A percentile compares a stretch with the other conserved stretches of the same genome.
These are phyloP conservation scores for Eutrema japonicum DNA, from an alignment of 345 rosid species.

Conservation along the genomic window DNA sequence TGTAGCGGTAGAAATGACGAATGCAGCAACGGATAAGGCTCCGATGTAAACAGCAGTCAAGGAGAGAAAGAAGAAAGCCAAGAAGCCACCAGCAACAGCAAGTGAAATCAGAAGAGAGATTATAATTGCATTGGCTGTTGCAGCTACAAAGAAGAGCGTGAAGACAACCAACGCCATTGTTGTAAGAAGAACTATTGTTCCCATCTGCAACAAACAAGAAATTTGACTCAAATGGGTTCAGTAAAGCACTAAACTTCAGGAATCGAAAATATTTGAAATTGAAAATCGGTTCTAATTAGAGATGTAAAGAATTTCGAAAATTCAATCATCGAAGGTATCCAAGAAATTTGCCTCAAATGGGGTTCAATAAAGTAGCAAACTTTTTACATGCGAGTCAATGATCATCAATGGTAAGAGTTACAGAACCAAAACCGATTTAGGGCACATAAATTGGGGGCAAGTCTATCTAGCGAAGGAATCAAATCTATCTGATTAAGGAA, in stretches of 20 bases:
- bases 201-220: slow-evolving; percentile 61
- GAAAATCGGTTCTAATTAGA: not conserved
- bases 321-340: not conserved
- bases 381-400: not conserved
- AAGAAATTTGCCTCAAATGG: not conserved
- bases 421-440: not conserved
- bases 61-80: slow-evolving; percentile 76
- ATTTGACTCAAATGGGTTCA: slow-evolving; percentile 22
- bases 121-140: slow-evolving; percentile 72
- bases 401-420: not conserved
- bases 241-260: slow-evolving; percentile 15
- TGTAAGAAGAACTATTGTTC: slow-evolving; percentile 67
- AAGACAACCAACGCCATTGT: slow-evolving; percentile 72
- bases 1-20: slow-evolving; percentile 73
- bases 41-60: slow-evolving; percentile 75
- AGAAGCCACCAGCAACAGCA: slow-evolving; percentile 86
- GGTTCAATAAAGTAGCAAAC: not conserved
- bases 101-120: slow-evolving; percentile 77
- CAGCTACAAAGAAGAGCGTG: slow-evolving; percentile 78
- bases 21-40: slow-evolving; percentile 69
- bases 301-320: not conserved
- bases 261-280: not conserved
- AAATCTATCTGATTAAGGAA: not conserved
- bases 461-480: not conserved
- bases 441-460: not conserved